These are phyloP conservation scores for Dioscorea dumetorum DNA, from an alignment of 106 monocot species.

Conservation along the genomic window DNA sequence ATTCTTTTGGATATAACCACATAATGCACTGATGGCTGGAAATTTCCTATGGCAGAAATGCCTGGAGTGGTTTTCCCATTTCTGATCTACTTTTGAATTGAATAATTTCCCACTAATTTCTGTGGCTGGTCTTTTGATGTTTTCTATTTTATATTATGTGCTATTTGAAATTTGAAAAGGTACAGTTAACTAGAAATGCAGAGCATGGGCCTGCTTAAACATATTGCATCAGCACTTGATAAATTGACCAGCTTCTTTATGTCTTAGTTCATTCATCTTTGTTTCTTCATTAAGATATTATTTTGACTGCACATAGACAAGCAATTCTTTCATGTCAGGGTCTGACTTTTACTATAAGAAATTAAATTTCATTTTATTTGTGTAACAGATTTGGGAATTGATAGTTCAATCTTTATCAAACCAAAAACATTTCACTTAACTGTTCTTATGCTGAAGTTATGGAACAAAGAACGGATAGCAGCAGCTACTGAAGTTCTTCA, in stretches of 20 bases:
- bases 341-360: not conserved
- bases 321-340: not conserved
- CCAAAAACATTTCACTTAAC: slow-evolving; percentile 94
- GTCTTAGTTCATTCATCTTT: not conserved
- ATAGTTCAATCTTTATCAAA: slow-evolving; percentile 90
- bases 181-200: no score
- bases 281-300: not conserved
- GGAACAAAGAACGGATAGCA: slow-evolving; percentile 79
- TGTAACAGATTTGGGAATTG: slow-evolving; percentile 66
- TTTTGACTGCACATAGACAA: not conserved
- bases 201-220: no score
- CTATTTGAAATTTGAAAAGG: no score
- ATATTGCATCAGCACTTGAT: not conserved
- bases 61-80: no score
- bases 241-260: not conserved
- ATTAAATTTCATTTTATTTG: not conserved
- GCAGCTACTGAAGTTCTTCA: slow-evolving; percentile 74
- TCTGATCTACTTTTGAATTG: no score
- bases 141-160: no score
- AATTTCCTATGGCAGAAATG: no score
- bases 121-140: no score
- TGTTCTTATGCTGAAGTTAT: slow-evolving; percentile 93
- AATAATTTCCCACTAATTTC: no score
- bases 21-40: no score
- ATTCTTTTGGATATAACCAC: no score